phyloP scores from a whole-genome alignment of 2,329 filamentous ascomycete species.

The Aspergillus tubingensis region DNA sequence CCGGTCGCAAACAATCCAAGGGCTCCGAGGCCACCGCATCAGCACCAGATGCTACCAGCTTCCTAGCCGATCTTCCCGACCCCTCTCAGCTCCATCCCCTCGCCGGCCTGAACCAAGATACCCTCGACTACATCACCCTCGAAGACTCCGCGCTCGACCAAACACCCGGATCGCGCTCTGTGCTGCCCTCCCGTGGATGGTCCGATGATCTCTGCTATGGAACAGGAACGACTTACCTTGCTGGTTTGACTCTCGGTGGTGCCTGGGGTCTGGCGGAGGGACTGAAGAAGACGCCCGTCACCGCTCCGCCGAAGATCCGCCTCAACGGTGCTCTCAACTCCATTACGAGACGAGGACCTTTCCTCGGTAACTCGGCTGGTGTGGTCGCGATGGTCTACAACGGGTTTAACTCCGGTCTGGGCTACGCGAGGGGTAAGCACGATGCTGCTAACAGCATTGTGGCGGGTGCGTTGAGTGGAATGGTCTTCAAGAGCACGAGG shows the following conservation, averaged over 20 bases:
- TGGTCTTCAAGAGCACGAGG: constrained; percentile 94
- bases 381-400: constrained; percentile 97
- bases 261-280: constrained; percentile 92
- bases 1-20: constrained; percentile 61
- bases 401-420: constrained; percentile 81
- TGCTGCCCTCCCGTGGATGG: constrained; percentile 92
- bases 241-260: constrained; percentile 82
- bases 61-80: constrained; percentile 81
- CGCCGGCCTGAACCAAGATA: constrained; percentile 87
- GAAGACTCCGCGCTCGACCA: constrained; percentile 89
- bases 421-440: constrained; percentile 77
- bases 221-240: constrained; percentile 88
- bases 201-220: constrained; percentile 98
- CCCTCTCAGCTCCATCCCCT: constrained; percentile 88
- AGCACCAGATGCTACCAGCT: constrained; percentile 77
- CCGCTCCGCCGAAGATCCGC: constrained; percentile 83
- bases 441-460: constrained; percentile 86
- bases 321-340: constrained; percentile 95
- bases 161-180: constrained; percentile 80
- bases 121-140: constrained; percentile 90
- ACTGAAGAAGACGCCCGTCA: constrained; percentile 67
- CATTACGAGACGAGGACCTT: constrained; percentile 87
- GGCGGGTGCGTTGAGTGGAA: constrained; percentile 84
- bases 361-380: constrained; percentile 92
- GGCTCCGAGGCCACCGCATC: constrained; percentile 67